Evolutionary conservation across 1,284 basidiomycete genomes (phyloP), one percentile per base, ranked within the genome.

Genomic region (Malassezia slooffiae): DNA sequence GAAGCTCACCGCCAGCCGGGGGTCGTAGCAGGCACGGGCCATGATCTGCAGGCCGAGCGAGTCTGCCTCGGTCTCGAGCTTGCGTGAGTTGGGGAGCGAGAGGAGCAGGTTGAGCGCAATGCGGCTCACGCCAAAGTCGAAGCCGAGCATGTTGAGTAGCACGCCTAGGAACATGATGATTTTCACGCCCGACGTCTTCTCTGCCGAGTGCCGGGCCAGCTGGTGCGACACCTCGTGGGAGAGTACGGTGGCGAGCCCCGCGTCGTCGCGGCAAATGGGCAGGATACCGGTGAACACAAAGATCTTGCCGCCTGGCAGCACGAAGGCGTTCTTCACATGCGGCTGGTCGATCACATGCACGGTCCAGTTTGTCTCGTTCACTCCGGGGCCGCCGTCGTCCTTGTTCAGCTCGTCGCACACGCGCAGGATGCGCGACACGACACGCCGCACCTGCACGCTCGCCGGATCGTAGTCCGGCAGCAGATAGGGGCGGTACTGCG

Each of bases 201-300:
- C 67, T 1, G 67, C 67, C 5, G 36, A 29, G 51, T 57, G 46
- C 20, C 54, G 22, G 37, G 50, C 44, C 13, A 50, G 38, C 54
- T 83, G 81, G 62, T 91, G 89, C 3, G 84, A 85, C 76, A 34
- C 50, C 81, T 86, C 86, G 70, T 95, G 89, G 1, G 85, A 80
- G 2, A 95, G 72, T 1, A 95, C 81, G 6, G 83, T 82, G 1
- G 90, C 86, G 0, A 96, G 72, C 0, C 87, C 88, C 51, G 83
- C 77, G 53, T 88, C 83, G 51, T 87, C 80, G 49, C 73, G 74
- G 36, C 80, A 81, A 5, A 90, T 73, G 0, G 85, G 86, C 7
- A 95, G 70, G 38, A 95, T 86, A 0, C 89, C 89, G 0, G 84
- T 59, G 32, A 86, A 93, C 2, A 95, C 84, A 38, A 90, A 79